Percentiles rank a stretch among this genome's conserved stretches.
phyloP scores from a whole-genome alignment of 1,284 basidiomycete species.

The Sanghuangporus sanghuang region DNA sequence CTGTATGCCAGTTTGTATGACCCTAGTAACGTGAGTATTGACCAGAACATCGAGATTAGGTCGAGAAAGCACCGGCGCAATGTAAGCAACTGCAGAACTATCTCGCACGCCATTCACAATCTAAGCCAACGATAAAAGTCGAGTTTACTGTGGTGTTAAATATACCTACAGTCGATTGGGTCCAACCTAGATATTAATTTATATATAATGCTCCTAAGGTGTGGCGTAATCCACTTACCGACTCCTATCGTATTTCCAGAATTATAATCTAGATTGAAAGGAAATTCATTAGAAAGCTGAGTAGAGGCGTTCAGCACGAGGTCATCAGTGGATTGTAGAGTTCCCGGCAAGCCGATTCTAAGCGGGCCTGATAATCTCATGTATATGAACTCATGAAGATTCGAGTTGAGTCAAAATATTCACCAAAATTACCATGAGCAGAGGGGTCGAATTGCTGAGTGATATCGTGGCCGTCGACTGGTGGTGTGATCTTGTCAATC shows the following conservation, averaged over 20 bases:
- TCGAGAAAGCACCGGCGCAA: conserved; percentile 14
- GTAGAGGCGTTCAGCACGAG: not conserved
- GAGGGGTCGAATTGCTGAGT: conserved; percentile 21
- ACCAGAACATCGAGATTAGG: conserved; percentile 19
- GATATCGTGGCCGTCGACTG: conserved; percentile 20
- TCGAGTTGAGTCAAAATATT: not conserved
- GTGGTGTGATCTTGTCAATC: conserved; percentile 21
- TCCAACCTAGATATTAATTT: not conserved
- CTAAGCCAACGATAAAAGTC: not conserved
- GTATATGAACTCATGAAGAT: not conserved
- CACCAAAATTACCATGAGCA: conserved; percentile 22
- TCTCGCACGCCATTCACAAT: not conserved
- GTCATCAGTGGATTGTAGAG: not conserved
- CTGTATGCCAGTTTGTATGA: conserved; percentile 8
- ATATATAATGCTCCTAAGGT: not conserved
- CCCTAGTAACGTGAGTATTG: conserved; percentile 16
- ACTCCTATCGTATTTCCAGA: conserved; percentile 15
- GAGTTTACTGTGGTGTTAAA: not conserved
- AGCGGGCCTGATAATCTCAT: not conserved
- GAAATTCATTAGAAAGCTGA: conserved; percentile 12
- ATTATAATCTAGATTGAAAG: conserved; percentile 17
- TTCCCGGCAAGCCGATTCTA: not conserved
- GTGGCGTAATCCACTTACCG: not conserved
- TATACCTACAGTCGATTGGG: not conserved
- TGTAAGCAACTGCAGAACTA: conserved; percentile 15